Percentiles rank a stretch among this genome's conserved stretches.
Evolutionary conservation across 2,329 filamentous ascomycete genomes (phyloP).

Genomic region (Arthrobotrys musiformis): DNA sequence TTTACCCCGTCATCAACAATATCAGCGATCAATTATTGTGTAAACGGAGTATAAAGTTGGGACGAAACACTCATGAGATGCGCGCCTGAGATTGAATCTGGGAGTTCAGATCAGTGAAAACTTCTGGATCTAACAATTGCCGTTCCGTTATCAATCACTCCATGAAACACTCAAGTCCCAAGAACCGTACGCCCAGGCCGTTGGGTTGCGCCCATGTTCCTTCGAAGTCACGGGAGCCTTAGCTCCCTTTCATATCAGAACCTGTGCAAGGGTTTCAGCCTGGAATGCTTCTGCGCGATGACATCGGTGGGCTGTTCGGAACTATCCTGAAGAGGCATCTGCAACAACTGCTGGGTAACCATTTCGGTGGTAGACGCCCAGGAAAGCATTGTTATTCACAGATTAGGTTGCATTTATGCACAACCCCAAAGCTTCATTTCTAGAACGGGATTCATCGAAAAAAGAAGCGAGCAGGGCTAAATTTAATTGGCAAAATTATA

Average conservation of each 20-base stretch:
- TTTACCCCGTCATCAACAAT: slow-evolving; percentile 31
- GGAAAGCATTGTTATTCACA: slow-evolving; percentile 32
- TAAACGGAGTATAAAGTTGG: slow-evolving; percentile 42
- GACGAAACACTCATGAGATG: slow-evolving; percentile 51
- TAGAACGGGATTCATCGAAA: slow-evolving; percentile 16
- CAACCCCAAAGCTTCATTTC: slow-evolving; percentile 21
- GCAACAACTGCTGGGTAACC: slow-evolving; percentile 37
- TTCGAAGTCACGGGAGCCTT: slow-evolving; percentile 48
- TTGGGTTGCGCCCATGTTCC: slow-evolving; percentile 46
- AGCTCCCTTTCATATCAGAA: slow-evolving; percentile 42
- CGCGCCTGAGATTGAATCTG: background rate
- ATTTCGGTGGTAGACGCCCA: slow-evolving; percentile 31
- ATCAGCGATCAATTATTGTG: slow-evolving; percentile 30
- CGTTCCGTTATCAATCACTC: slow-evolving; percentile 50
- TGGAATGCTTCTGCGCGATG: slow-evolving; percentile 51
- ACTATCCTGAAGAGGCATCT: slow-evolving; percentile 51
- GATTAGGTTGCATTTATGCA: slow-evolving; percentile 32
- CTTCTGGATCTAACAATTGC: slow-evolving; percentile 51
- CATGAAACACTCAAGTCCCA: slow-evolving; percentile 53
- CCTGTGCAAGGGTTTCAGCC: slow-evolving; percentile 52
- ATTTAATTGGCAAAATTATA: slow-evolving; percentile 44
- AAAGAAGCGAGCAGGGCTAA: slow-evolving; percentile 35
- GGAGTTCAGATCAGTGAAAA: slow-evolving; percentile 24
- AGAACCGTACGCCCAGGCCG: slow-evolving; percentile 38
- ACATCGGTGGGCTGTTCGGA: slow-evolving; percentile 45